A percentile compares a stretch with the other conserved stretches of the same genome.
phyloP scores from a whole-genome alignment of 2,329 filamentous ascomycete species.

The Sclerotinia glacialis region DNA sequence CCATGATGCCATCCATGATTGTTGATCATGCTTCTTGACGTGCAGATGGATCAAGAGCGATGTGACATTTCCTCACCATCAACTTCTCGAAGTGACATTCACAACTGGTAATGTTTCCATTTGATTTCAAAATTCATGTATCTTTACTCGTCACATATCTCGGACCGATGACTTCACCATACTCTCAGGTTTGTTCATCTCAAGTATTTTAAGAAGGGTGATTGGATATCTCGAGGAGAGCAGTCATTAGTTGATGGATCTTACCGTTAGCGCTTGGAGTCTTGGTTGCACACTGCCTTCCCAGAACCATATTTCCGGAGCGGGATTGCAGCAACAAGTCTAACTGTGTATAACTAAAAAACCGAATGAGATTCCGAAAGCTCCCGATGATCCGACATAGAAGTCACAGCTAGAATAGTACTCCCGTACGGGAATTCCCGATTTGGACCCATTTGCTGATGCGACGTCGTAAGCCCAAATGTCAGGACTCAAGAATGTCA shows the following conservation, averaged over 20 bases:
- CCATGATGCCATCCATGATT: slow-evolving; percentile 17
- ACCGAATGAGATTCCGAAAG: slow-evolving; percentile 13
- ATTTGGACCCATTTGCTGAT: slow-evolving; percentile 12
- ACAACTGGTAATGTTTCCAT: not conserved
- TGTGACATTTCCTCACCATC: slow-evolving; percentile 15
- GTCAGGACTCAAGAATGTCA: not conserved
- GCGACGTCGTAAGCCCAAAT: slow-evolving; percentile 10
- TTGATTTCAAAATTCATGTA: slow-evolving; percentile 11
- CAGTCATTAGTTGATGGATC: slow-evolving; percentile 6
- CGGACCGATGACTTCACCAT: slow-evolving; percentile 16
- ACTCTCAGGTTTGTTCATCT: slow-evolving; percentile 1
- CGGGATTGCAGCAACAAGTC: not conserved
- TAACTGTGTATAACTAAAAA: slow-evolving; percentile 11
- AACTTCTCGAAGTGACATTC: not conserved
- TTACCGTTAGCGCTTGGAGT: slow-evolving; percentile 11
- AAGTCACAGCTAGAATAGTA: not conserved
- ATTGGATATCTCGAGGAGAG: slow-evolving; percentile 8
- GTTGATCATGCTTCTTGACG: slow-evolving; percentile 6
- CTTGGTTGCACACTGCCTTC: not conserved
- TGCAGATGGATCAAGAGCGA: not conserved
- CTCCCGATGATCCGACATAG: slow-evolving; percentile 6
- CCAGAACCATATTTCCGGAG: slow-evolving; percentile 20
- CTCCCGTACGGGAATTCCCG: not conserved
- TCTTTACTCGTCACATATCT: slow-evolving; percentile 17
- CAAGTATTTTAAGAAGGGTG: not conserved